A percentile compares a stretch with the other conserved stretches of the same genome.
These are phyloP conservation scores for Termitomyces sp. DNA, from an alignment of 768 basidiomycete species.

Conservation along the genomic window DNA sequence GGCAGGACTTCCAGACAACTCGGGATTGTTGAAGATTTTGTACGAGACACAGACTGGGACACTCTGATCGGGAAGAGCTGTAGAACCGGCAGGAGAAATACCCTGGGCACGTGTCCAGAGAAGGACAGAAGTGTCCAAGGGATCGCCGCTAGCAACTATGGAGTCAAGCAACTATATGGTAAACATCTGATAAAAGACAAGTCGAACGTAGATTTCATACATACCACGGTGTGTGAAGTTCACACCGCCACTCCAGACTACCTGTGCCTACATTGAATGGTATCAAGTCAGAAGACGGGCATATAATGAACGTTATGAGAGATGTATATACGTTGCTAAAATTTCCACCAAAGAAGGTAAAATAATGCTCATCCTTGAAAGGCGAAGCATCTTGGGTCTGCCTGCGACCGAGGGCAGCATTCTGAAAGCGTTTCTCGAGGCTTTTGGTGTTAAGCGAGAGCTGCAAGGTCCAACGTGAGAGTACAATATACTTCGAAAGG, in stretches of 20 bases:
- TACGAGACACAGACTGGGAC: slow-evolving; percentile 46
- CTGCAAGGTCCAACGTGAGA: background rate
- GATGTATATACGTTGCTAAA: slow-evolving; percentile 27
- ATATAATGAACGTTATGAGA: background rate
- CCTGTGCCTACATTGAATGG: background rate
- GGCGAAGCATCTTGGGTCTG: slow-evolving; percentile 7
- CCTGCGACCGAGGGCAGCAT: background rate
- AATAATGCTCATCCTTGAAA: slow-evolving; percentile 13
- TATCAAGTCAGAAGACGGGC: background rate
- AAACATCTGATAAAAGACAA: background rate
- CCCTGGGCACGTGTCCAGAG: slow-evolving; percentile 53
- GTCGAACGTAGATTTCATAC: background rate
- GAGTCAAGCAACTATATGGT: background rate
- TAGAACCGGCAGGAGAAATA: slow-evolving; percentile 19
- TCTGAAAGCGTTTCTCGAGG: slow-evolving; percentile 3
- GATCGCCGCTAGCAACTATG: slow-evolving; percentile 1
- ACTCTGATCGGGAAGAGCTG: slow-evolving; percentile 6
- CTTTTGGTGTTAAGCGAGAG: background rate
- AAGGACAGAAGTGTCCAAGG: background rate
- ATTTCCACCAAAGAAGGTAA: slow-evolving; percentile 9
- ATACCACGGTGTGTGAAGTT: background rate
- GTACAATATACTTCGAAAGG: background rate
- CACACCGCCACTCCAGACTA: slow-evolving; percentile 1
- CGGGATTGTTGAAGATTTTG: slow-evolving; percentile 36
- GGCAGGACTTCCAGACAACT: slow-evolving; percentile 28